Evolutionary conservation across 2,329 filamentous ascomycete genomes (phyloP), one percentile per base, ranked within the genome.

Genomic region (Nothophaeocryptopus gaeumannii): DNA sequence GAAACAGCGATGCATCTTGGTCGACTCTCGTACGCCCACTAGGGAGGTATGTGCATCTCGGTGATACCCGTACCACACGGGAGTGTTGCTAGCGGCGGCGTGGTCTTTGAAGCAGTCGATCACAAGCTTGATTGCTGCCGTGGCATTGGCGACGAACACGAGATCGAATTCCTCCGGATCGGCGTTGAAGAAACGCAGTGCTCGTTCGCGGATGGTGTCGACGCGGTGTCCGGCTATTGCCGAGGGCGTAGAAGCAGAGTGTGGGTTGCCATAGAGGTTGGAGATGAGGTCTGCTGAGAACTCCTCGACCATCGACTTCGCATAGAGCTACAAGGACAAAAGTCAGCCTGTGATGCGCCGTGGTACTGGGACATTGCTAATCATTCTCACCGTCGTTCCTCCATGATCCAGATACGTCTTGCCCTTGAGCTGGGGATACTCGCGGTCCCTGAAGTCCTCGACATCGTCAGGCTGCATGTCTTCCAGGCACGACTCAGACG

Each of bases 211-310:
- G 7, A 82, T 72, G 16, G 74, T 71, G 54, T 85, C 79, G 31
- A 86, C 77, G 50, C 78, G 71, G 26, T 78, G 73, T 4, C 81
- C 81, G 1, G 80, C 78, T 14, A 79, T 68, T 47, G 76, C 78
- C 11, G 81, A 82, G 0, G 82, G 81, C 12, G 75, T 71, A 33
- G 81, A 83, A 56, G 80, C 75, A 1, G 84, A 86, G 63, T 87
- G 84, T 2, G 84, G 84, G 58, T 87, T 87, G 9, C 83, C 83
- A 59, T 84, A 83, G n/a, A 86, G 72, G 53, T 76, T 78, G 31
- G 70, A 62, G 35, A 76, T 70, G 66, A 86, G 75, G 57, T 81
- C 77, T 13, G 60, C 63, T 5, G 78, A 74, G 64, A 85, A 84
- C 16, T 71, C 70, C 39, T 77, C 72, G 35, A 85, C 71, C 32